Conservation (phyloP, 208 protist genomes). For the Leishmania gerbilli region DNA sequence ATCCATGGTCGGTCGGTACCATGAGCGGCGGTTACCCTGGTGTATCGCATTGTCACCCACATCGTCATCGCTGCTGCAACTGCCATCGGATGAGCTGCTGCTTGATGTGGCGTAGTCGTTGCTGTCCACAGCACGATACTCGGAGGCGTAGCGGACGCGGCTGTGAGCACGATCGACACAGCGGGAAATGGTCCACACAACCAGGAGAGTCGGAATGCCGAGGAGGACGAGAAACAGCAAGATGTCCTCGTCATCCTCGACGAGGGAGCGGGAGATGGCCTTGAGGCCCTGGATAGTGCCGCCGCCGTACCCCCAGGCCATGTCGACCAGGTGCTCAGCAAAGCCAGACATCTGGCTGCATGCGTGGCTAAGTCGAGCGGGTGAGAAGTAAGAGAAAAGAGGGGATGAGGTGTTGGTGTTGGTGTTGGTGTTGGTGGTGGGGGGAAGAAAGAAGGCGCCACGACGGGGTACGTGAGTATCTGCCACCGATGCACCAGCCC, state of each 20-base stretch:
- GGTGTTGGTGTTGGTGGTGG: neutral
- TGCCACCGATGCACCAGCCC: neutral
- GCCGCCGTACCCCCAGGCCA: constrained; percentile 4
- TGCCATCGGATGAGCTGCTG: constrained; percentile 15
- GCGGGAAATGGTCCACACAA: constrained; percentile 19
- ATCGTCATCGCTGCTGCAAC: constrained; percentile 2
- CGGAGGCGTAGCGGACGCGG: constrained; percentile 38
- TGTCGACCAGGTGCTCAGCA: constrained; percentile 2
- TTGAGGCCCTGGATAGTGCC: constrained; percentile 15
- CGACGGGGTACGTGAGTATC: neutral
- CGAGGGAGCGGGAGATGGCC: constrained; percentile 23
- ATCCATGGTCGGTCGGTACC: constrained; percentile 21
- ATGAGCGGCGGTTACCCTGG: neutral
- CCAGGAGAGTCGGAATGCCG: constrained; percentile 22
- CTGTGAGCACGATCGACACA: constrained; percentile 19
- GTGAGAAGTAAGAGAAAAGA: neutral
- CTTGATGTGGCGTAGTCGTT: constrained; percentile 13
- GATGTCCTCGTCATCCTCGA: constrained; percentile 47
- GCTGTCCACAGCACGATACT: constrained; percentile 26
- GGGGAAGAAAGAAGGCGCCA: neutral
- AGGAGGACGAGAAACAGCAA: constrained; percentile 32
- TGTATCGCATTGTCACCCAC: neutral
- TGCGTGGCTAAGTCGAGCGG: neutral
- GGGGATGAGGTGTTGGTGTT: neutral
- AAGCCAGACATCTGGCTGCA: constrained; percentile 5